Base-by-base conservation (phyloP, 2,329 filamentous ascomycete species). In the Albifimbria verrucaria region DNA sequence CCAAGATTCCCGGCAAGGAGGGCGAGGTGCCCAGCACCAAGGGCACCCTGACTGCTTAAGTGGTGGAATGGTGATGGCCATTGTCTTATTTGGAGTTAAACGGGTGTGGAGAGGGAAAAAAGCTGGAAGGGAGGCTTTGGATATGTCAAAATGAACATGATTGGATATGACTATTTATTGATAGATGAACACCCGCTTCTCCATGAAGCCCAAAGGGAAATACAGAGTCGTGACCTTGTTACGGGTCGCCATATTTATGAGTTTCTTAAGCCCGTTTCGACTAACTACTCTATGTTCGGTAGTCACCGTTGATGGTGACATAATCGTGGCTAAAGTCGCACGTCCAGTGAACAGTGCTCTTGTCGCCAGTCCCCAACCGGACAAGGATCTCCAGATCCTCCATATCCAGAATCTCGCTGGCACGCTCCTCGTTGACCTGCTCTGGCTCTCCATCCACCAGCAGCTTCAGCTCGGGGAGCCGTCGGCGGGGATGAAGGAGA, bases 21-120 rank as follows among this genome's bases (percentile, higher is more conserved):
- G 92, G 91, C 3, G 94, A 99, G 78, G 86, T 97, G 23, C 90
- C 92, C 50, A 97, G 92, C 76, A 97, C 93, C 9, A 97, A 97
- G 82, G 93, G 93, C 11, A 96, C 96, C 28, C 71, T 97, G 72
- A 85, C 77, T 64, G 81, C 82, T 17, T 86, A 71, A 61, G 52
- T 4, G 12, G 32, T 12, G 32, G 32, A n/a, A 12, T 4, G 5
- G 12, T 39, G 32, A 12, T 7, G 18, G 18, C 15, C 32, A 15
- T 39, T 12, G 4, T 15, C 32, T 39, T n/a, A n/a, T 54, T 45
- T 50, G 62, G 62, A 63, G 61, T 65, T 65, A 51, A 52, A 56
- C 60, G 42, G 20, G 49, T 26, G 51, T 5, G 12, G 45, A 39
- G 5, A 39, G 12, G 32, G 11, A 12, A 39, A 12, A 39, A 32